Evolutionary conservation across 192 early-diverging fungal species (phyloP), one percentile per base, ranked within the genome.

Genomic region (Linderina pennispora): DNA sequence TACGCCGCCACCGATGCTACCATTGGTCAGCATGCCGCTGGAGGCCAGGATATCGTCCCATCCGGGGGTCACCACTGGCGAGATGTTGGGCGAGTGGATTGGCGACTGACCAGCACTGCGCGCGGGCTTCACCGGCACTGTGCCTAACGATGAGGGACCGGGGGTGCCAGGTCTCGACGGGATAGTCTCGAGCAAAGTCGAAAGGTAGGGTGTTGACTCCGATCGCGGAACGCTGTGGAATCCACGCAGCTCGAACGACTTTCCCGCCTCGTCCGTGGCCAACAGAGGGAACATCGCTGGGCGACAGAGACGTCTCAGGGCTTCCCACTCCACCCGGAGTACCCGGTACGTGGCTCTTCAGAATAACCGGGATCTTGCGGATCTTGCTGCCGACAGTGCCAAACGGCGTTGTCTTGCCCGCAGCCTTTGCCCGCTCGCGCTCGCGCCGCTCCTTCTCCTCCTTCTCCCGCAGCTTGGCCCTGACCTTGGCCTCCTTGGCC

Each of bases 31-130:
- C 67, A 71, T 63, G 47, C 60, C 60, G 28, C 67, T 59, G 20
- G 67, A 48, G 1, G 67, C 60, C 45, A 71, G 3, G 24, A 71
- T 55, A 14, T 71, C 67, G 25, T 71, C 67, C 67, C 67, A 71
- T 10, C 67, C 67, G 3, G 67, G 67, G 18, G 67, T 70, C 19
- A 4, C 25, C 3, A 33, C 43, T 1, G 67, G 67, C 26, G 67
- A 70, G 6, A 50, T 20, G 8, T n/a, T 20, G 0, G 50, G 22
- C 28, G 28, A 31, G 11, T 31, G 28, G 28, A 11, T 31, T 5
- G 28, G 28, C 28, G 28, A 31, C 28, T 31, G 28, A 5, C 5
- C n/a, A n/a, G n/a, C n/a, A n/a, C n/a, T 11, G 44, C 21, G 19
- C 44, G 28, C 48, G 6, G 61, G 43, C 33, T 42, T 50, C 8